These are phyloP conservation scores for Polyplosphaeria fusca DNA, from an alignment of 495 filamentous ascomycete genomes.

Conservation along the genomic window DNA sequence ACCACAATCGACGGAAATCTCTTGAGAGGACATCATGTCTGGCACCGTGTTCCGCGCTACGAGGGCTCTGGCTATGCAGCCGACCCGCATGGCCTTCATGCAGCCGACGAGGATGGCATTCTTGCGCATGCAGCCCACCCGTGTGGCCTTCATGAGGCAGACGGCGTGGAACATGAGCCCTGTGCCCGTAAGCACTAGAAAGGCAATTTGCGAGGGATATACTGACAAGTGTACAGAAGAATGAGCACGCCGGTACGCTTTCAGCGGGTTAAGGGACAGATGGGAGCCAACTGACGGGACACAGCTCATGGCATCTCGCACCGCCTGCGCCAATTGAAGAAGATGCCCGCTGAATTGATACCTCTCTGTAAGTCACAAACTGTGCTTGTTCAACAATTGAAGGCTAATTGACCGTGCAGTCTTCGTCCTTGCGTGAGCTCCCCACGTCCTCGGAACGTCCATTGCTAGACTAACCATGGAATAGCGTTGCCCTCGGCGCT, in stretches of 20 bases:
- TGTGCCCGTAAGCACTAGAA: slow-evolving; percentile 58
- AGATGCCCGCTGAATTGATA: slow-evolving; percentile 89
- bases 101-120: slow-evolving; percentile 44
- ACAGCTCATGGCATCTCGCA: slow-evolving; percentile 96
- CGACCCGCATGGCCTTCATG: slow-evolving; percentile 59
- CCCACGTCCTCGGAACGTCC: neutral
- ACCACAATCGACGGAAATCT: too few relatives aligned
- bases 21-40: too few relatives aligned
- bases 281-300: slow-evolving; percentile 14
- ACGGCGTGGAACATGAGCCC: slow-evolving; percentile 67
- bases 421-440: slow-evolving; percentile 71
- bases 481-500: slow-evolving; percentile 64
- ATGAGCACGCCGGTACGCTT: slow-evolving; percentile 46
- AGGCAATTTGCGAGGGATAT: slow-evolving; percentile 25
- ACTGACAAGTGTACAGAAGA: slow-evolving; percentile 41
- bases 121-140: slow-evolving; percentile 6
- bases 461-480: neutral
- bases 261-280: too few relatives aligned
- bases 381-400: neutral
- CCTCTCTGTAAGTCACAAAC: slow-evolving; percentile 73
- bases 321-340: slow-evolving; percentile 79
- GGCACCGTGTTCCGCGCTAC: slow-evolving; percentile 26
- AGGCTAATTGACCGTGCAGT: slow-evolving; percentile 51
- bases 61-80: slow-evolving; percentile 56
- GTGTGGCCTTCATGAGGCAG: slow-evolving; percentile 53